Evolutionary conservation across 345 rosid species (phyloP).

Genomic region (Aurinia saxatilis): DNA sequence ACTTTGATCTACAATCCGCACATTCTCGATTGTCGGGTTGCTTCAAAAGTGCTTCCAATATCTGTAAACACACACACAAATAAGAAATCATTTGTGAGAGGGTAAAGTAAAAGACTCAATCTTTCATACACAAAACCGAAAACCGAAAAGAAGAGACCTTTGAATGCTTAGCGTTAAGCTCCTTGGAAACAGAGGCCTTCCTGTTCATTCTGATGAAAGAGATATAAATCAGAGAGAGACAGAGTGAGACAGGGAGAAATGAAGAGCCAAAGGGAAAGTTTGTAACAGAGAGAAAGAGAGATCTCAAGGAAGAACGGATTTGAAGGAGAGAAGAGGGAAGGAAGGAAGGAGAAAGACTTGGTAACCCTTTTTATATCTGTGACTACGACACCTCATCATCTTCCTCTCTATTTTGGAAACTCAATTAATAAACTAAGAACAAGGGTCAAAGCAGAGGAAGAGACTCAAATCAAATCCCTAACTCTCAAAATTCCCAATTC

Average conservation of each 20-base stretch:
- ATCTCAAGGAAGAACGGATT: slow-evolving; percentile 31
- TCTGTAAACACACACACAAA: slow-evolving; percentile 35
- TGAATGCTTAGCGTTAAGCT: slow-evolving; percentile 63
- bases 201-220: slow-evolving; percentile 44
- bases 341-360: slow-evolving; percentile 7
- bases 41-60: slow-evolving; percentile 80
- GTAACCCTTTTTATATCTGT: slow-evolving; percentile 23
- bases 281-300: slow-evolving; percentile 25
- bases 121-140: not conserved
- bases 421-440: not conserved
- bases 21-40: slow-evolving; percentile 84
- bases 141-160: slow-evolving; percentile 37
- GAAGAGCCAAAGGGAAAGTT: not conserved
- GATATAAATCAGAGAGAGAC: not conserved
- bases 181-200: slow-evolving; percentile 72
- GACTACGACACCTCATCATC: slow-evolving; percentile 17
- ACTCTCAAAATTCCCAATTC: slow-evolving; percentile 49
- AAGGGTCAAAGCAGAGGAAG: slow-evolving; percentile 33
- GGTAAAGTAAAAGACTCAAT: not conserved
- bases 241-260: not conserved
- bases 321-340: slow-evolving; percentile 28
- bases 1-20: slow-evolving; percentile 96
- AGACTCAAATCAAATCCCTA: slow-evolving; percentile 51
- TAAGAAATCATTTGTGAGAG: too few species aligned
- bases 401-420: not conserved